Evolutionary conservation across 306 rosid species (phyloP).

Genomic region (Inga laurina): DNA sequence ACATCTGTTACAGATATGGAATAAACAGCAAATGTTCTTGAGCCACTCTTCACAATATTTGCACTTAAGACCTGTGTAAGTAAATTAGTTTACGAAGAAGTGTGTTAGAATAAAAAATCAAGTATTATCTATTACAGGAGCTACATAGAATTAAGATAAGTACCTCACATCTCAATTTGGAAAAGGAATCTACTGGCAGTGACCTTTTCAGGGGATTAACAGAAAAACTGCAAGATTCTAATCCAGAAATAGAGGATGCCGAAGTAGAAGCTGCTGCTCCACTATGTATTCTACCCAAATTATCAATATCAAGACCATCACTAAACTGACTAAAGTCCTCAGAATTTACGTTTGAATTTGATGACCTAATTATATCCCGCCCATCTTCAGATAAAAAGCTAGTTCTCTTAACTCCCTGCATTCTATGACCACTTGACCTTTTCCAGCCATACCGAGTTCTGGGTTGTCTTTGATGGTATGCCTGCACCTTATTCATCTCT

Average conservation of each 20-base stretch:
- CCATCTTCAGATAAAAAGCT: constrained; percentile 94
- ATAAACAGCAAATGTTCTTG: constrained; percentile 93
- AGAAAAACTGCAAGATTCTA: constrained; percentile 34
- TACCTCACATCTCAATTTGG: constrained; percentile 97
- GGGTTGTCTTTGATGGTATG: constrained; percentile 46
- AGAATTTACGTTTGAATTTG: constrained; percentile 44
- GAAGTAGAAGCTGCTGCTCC: constrained; percentile 86
- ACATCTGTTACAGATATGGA: constrained; percentile 85
- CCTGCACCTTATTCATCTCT: constrained; percentile 57
- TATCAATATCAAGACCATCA: constrained; percentile 69
- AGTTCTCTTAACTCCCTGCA: constrained; percentile 85
- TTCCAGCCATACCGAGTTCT: constrained; percentile 59
- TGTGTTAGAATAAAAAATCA: constrained; percentile 25
- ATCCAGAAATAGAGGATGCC: constrained; percentile 46
- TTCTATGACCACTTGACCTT: constrained; percentile 51
- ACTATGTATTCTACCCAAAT: constrained; percentile 73
- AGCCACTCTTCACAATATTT: constrained; percentile 90
- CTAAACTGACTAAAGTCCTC: constrained; percentile 46
- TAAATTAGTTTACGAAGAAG: constrained; percentile 33
- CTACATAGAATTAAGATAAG: constrained; percentile 24
- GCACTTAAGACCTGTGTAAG: constrained; percentile 86
- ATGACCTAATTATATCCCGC: constrained; percentile 66
- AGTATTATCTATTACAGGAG: constrained; percentile 25
- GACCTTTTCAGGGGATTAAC: constrained; percentile 59
- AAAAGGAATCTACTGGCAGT: constrained; percentile 66